Conservation (phyloP, 805 yeast genomes). For the Saccharomycopsis schoenii region DNA sequence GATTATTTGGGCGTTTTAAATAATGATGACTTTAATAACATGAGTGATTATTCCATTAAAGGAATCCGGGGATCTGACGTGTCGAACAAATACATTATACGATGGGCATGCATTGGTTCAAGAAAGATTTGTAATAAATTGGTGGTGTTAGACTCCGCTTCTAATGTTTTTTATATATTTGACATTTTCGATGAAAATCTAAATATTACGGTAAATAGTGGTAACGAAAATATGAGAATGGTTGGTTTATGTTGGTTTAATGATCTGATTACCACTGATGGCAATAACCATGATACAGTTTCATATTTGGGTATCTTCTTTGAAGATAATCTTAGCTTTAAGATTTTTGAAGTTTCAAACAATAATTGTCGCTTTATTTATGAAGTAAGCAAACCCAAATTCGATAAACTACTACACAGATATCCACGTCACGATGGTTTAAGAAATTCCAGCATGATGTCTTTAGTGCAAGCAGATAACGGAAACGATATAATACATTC, state of each 20-base stretch:
- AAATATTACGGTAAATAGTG: neutral
- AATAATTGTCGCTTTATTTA: neutral
- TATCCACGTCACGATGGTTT: neutral
- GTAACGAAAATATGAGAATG: neutral
- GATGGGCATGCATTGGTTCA: neutral
- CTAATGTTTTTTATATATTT: neutral
- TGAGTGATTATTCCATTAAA: neutral
- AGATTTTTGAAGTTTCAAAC: neutral
- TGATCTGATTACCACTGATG: neutral
- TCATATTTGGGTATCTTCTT: conserved; percentile 3
- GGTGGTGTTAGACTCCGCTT: neutral
- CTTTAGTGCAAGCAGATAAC: conserved; percentile 2
- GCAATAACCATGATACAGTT: neutral
- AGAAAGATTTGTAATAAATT: neutral
- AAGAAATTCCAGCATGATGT: neutral
- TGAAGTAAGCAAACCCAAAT: conserved; percentile 6
- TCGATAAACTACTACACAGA: neutral
- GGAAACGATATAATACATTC: conserved; percentile 4
- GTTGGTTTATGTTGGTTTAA: conserved; percentile 1
- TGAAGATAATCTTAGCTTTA: neutral
- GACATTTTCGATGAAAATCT: neutral
- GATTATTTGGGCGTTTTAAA: neutral
- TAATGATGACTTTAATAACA: neutral
- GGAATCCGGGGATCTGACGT: neutral
- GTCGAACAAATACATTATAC: neutral